Conservation (phyloP, 2,329 filamentous ascomycete species). For the Cytospora piceae region DNA sequence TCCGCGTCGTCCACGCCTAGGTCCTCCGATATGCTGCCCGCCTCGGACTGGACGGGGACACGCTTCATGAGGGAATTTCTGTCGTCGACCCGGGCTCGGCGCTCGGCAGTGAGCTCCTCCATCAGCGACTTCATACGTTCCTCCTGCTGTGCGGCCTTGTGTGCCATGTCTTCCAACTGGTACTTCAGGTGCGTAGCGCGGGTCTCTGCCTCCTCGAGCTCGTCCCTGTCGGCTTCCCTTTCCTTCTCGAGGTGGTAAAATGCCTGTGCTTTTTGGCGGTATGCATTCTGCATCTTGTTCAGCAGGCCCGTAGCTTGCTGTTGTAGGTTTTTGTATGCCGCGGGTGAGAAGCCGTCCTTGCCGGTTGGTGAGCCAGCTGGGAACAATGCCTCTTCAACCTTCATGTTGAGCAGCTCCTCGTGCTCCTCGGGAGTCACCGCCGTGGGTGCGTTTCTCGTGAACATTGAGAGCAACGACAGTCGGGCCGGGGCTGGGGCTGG, state of each 20-base stretch:
- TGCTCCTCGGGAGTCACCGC: conserved; percentile 39
- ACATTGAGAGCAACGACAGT: conserved; percentile 39
- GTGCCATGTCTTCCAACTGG: conserved; percentile 64
- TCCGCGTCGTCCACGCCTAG: conserved; percentile 57
- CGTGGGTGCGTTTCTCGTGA: conserved; percentile 31
- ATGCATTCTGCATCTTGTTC: conserved; percentile 60
- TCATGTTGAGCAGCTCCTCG: conserved; percentile 60
- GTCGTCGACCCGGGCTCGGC: conserved; percentile 48
- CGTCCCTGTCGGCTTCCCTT: conserved; percentile 57
- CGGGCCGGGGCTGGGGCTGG: conserved; percentile 33
- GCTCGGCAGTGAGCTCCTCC: conserved; percentile 55
- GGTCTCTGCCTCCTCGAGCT: conserved; percentile 59
- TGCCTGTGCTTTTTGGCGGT: conserved; percentile 56
- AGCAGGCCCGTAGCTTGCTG: conserved; percentile 60
- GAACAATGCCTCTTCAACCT: conserved; percentile 59
- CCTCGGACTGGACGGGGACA: conserved; percentile 33
- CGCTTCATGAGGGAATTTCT: conserved; percentile 32
- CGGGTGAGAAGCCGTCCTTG: conserved; percentile 59
- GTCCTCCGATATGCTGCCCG: conserved; percentile 55
- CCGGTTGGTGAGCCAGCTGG: conserved; percentile 48
- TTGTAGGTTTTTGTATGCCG: conserved; percentile 65
- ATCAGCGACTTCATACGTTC: conserved; percentile 48
- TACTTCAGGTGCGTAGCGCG: conserved; percentile 58
- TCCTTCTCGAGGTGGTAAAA: conserved; percentile 57
- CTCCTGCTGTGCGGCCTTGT: conserved; percentile 58